phyloP scores from a whole-genome alignment of 2,329 filamentous ascomycete species.

The Setomelanomma holmii region DNA sequence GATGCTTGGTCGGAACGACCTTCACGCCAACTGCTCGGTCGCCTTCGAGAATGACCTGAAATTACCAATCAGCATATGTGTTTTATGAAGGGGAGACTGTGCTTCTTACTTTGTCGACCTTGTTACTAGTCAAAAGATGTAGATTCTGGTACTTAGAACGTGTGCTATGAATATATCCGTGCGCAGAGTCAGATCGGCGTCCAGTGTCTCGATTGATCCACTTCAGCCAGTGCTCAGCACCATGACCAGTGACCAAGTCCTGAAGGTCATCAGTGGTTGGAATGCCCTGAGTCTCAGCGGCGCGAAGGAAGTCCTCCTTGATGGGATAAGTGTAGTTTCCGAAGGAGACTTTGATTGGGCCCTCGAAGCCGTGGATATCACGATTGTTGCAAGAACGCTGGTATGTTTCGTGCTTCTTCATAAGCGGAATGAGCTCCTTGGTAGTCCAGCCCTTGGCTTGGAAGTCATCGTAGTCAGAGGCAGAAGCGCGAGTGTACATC shows the following conservation, averaged over 20 bases:
- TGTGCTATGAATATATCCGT: slow-evolving; percentile 80
- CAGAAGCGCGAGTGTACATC: slow-evolving; percentile 77
- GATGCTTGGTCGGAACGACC: slow-evolving; percentile 73
- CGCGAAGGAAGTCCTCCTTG: slow-evolving; percentile 80
- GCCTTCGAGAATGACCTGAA: slow-evolving; percentile 72
- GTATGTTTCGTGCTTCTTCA: slow-evolving; percentile 84
- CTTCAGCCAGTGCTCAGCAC: slow-evolving; percentile 83
- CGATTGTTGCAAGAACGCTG: slow-evolving; percentile 63
- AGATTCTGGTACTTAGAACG: slow-evolving; percentile 73
- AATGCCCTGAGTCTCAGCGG: slow-evolving; percentile 75
- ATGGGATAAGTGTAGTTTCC: slow-evolving; percentile 81
- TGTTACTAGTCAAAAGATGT: slow-evolving; percentile 76
- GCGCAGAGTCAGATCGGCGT: slow-evolving; percentile 77
- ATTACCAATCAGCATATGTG: too few relatives aligned
- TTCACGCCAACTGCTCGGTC: slow-evolving; percentile 75
- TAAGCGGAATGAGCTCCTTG: slow-evolving; percentile 75
- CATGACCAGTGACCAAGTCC: slow-evolving; percentile 71
- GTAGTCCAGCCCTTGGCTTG: slow-evolving; percentile 81
- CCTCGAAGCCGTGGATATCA: slow-evolving; percentile 77
- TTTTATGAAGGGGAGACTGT: too few relatives aligned
- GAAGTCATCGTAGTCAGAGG: slow-evolving; percentile 79
- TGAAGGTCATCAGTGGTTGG: slow-evolving; percentile 78
- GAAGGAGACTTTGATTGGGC: slow-evolving; percentile 83
- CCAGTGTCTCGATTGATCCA: slow-evolving; percentile 79
- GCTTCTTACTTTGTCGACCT: slow-evolving; percentile 82